A percentile compares a stretch with the other conserved stretches of the same genome.
These are phyloP conservation scores for Thielaviopsis cerberus DNA, from an alignment of 2,329 filamentous ascomycete genomes.

Conservation along the genomic window DNA sequence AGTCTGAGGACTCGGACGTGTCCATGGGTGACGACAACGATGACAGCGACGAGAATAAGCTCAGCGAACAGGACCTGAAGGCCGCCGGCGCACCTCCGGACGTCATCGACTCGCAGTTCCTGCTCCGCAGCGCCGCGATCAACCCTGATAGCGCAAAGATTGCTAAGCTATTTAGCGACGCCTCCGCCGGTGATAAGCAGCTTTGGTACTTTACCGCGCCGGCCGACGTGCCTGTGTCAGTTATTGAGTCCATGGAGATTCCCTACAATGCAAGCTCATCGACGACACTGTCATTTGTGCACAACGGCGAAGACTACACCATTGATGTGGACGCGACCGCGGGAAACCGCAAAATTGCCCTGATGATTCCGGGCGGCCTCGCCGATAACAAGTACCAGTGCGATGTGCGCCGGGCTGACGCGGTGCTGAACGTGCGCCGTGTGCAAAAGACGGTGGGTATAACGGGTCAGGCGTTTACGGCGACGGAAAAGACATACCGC, in stretches of 20 bases:
- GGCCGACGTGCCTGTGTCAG: slow-evolving; percentile 46
- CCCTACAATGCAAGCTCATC: too few species aligned
- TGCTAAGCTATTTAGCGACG: slow-evolving; percentile 36
- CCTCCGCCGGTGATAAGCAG: slow-evolving; percentile 48
- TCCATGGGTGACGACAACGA: slow-evolving; percentile 15
- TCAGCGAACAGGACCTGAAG: slow-evolving; percentile 16
- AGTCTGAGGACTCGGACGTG: slow-evolving; percentile 13
- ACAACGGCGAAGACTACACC: slow-evolving; percentile 46
- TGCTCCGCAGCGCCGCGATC: slow-evolving; percentile 29
- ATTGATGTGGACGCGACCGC: slow-evolving; percentile 34
- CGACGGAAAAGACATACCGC: slow-evolving; percentile 26
- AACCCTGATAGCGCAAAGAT: slow-evolving; percentile 26
- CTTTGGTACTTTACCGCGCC: slow-evolving; percentile 68
- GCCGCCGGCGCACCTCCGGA: slow-evolving; percentile 15
- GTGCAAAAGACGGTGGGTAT: slow-evolving; percentile 1
- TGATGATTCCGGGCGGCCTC: slow-evolving; percentile 9
- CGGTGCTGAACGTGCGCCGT: slow-evolving; percentile 9
- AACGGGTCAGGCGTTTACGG: not conserved
- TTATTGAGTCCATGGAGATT: slow-evolving; percentile 46
- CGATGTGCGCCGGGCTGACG: slow-evolving; percentile 6
- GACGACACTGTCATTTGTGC: slow-evolving; percentile 36
- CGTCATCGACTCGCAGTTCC: slow-evolving; percentile 33
- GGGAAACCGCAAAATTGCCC: slow-evolving; percentile 21
- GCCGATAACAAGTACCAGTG: slow-evolving; percentile 11
- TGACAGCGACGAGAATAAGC: slow-evolving; percentile 15